Percentiles rank a stretch among this genome's conserved stretches.
Evolutionary conservation across 2,329 filamentous ascomycete genomes (phyloP).

Genomic region (Teratosphaeriaceae sp.): DNA sequence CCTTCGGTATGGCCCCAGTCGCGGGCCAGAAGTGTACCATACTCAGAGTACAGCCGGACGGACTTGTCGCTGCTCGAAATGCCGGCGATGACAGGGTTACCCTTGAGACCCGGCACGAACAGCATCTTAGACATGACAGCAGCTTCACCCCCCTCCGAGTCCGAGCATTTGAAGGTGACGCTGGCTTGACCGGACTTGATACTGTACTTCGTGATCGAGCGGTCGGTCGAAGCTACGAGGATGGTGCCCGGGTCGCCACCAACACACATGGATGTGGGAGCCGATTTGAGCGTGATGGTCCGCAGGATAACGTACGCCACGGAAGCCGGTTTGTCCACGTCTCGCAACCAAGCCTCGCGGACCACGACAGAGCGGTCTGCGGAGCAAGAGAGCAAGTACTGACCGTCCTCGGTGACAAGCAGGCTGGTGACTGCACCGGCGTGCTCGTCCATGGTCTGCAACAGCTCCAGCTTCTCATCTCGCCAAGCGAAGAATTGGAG

Average conservation of each 20-base stretch:
- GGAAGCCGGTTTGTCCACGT: constrained; percentile 50
- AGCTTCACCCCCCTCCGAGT: constrained; percentile 71
- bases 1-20: constrained; percentile 96
- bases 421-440: constrained; percentile 76
- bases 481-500: constrained; percentile 76
- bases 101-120: constrained; percentile 49
- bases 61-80: constrained; percentile 95
- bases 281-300: constrained; percentile 76
- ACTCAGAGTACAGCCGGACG: constrained; percentile 79
- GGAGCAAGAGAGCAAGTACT: constrained; percentile 70
- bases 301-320: constrained; percentile 71
- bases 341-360: constrained; percentile 67
- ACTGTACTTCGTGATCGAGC: constrained; percentile 50
- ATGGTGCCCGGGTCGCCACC: constrained; percentile 54
- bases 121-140: constrained; percentile 76
- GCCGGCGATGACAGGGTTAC: constrained; percentile 68
- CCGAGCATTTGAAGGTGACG: constrained; percentile 73
- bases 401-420: constrained; percentile 64
- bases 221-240: constrained; percentile 56
- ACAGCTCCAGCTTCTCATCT: constrained; percentile 47
- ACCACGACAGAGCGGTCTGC: constrained; percentile 82
- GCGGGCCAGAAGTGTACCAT: constrained; percentile 69
- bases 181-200: constrained; percentile 58
- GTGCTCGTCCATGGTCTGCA: constrained; percentile 91
- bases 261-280: constrained; percentile 76